Evolutionary conservation across 345 rosid species (phyloP).

Genomic region (Camelina sativa): DNA sequence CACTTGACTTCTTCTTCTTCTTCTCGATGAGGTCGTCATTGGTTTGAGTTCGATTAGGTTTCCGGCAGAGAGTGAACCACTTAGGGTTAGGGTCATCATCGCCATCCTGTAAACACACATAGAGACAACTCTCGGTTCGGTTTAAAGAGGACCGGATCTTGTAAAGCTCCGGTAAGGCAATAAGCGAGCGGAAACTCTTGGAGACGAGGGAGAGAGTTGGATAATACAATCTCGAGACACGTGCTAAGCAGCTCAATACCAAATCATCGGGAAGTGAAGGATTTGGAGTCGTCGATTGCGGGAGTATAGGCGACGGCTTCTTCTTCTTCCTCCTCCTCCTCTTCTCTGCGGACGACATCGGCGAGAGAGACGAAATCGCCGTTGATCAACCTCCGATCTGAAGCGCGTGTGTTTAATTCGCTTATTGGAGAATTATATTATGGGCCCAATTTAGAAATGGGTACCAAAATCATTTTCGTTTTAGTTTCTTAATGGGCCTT

Average conservation of each 20-base stretch:
- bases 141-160: slow-evolving; percentile 46
- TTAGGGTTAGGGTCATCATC: slow-evolving; percentile 35
- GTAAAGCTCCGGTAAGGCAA: slow-evolving; percentile 59
- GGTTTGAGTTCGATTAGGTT: slow-evolving; percentile 43
- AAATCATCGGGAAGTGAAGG: slow-evolving; percentile 65
- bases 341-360: neutral
- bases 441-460: neutral
- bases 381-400: neutral
- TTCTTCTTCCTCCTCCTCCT: neutral
- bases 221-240: slow-evolving; percentile 57
- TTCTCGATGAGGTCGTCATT: neutral
- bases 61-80: slow-evolving; percentile 53
- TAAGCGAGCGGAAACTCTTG: slow-evolving; percentile 52
- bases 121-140: slow-evolving; percentile 53
- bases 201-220: slow-evolving; percentile 67
- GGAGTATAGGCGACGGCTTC: neutral
- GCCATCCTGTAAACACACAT: slow-evolving; percentile 53
- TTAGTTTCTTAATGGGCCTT: neutral
- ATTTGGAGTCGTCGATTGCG: neutral
- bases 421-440: too few species aligned
- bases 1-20: slow-evolving; percentile 11
- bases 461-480: neutral
- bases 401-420: neutral
- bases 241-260: slow-evolving; percentile 59
- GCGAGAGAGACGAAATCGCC: neutral